Evolutionary conservation across 805 yeast genomes (phyloP).

Genomic region (Candida nitratophila): DNA sequence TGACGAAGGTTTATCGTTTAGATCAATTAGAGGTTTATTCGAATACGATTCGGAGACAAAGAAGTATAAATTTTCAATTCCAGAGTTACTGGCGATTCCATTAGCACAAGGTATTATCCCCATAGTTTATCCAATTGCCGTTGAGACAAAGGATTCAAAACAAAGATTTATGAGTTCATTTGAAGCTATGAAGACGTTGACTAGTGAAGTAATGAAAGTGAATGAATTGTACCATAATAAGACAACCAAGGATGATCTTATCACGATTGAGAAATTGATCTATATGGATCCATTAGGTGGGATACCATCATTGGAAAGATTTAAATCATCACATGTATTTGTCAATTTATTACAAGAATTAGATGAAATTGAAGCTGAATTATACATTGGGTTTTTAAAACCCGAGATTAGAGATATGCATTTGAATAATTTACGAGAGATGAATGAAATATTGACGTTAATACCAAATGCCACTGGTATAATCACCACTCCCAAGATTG

Average conservation of each 20-base stretch:
- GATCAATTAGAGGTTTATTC: conserved; percentile 31
- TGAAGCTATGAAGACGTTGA: conserved; percentile 32
- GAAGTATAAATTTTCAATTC: conserved; percentile 19
- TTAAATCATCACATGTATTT: conserved; percentile 77
- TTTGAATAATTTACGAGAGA: conserved; percentile 54
- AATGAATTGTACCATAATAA: conserved; percentile 11
- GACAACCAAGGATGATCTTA: conserved; percentile 16
- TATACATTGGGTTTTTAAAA: conserved; percentile 48
- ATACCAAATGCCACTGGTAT: conserved; percentile 63
- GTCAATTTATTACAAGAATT: conserved; percentile 82
- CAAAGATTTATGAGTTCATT: conserved; percentile 31
- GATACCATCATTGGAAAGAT: conserved; percentile 78
- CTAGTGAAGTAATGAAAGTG: conserved; percentile 24
- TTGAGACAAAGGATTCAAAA: conserved; percentile 24
- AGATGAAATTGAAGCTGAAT: conserved; percentile 54
- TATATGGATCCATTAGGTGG: conserved; percentile 84
- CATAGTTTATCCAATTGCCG: conserved; percentile 51
- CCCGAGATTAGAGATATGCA: conserved; percentile 46
- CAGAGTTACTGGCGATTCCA: conserved; percentile 34
- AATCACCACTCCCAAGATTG: conserved; percentile 77
- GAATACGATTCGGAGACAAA: conserved; percentile 18
- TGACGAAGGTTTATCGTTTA: conserved; percentile 13
- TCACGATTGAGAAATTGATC: conserved; percentile 74
- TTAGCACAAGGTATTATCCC: conserved; percentile 45
- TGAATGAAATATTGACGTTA: conserved; percentile 47